Base-by-base conservation (phyloP, 2,329 filamentous ascomycete genomes). In the Grosmannia penicillata region DNA sequence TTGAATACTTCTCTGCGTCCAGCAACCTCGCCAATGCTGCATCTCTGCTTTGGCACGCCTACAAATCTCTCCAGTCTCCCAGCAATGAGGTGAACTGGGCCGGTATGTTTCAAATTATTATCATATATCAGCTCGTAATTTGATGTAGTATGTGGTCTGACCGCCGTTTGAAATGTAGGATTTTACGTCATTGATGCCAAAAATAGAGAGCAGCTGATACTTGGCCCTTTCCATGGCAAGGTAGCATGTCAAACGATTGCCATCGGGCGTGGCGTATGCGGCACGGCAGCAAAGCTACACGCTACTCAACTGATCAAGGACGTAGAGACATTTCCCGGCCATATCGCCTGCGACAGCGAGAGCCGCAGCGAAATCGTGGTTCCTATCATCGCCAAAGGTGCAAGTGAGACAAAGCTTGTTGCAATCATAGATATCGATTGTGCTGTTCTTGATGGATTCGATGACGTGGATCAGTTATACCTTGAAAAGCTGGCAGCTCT, bases 361-460 rank as follows among this genome's bases (percentile, higher is more conserved):
- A 83, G 74, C 50, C 72, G 65, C 59, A 87, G 82, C 53, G 83
- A 91, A 62, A 78, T 91, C 53, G 83, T 91, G 15, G 82, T 89
- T 35, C 83, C 83, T 2, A 70, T 89, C 44, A 46, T 80, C 6
- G 51, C 47, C 6, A 17, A 10, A 15, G 22, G 2, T 8, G 4
- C 29, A 8, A 33, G 7, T 7, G 25, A 21, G 6, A 21, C 23
- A 18, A 18, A 29, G 38, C 47, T 56, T 11, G 53, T 56, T 18
- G 82, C 75, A 3, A 82, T 89, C 45, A 83, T 91, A 43, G 83
- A 91, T 51, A 65, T 89, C 19, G 83, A 91, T 55, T 89, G 83
- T 52, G 72, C 76, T 1, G 72, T 68, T 26, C 47, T 69, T 37
- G 57, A 68, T 13, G 81, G 82, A 0, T 87, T 87, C 47, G 74